These are phyloP conservation scores for Pelargonium australe DNA, from an alignment of 441 rosid species.

Conservation along the genomic window DNA sequence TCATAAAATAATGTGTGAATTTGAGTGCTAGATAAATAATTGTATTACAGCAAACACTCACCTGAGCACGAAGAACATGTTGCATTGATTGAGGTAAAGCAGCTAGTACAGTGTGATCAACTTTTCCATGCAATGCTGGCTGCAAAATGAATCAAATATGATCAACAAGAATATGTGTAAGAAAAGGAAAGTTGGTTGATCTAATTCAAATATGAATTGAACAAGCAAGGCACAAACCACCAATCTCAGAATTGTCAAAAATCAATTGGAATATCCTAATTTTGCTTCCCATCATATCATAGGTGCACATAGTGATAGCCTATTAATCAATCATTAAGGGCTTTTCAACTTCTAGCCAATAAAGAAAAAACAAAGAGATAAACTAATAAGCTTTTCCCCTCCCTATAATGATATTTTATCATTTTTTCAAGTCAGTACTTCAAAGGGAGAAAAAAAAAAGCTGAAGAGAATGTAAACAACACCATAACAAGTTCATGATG, in stretches of 20 bases:
- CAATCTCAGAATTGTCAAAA: not conserved
- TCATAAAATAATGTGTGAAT: not conserved
- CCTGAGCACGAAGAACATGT: not conserved
- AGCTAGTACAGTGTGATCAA: conserved; percentile 4
- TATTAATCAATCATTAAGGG: not conserved
- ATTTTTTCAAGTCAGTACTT: not conserved
- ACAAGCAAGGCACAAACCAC: not conserved
- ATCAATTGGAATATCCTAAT: not conserved
- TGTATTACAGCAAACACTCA: not conserved
- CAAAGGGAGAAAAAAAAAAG: not conserved
- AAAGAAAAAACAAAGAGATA: not conserved
- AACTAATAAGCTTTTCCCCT: not conserved
- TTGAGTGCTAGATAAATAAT: not conserved
- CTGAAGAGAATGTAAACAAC: not conserved
- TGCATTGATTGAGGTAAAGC: conserved; percentile 12
- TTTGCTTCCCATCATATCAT: not conserved
- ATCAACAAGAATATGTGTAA: not conserved
- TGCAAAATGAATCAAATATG: conserved; percentile 4
- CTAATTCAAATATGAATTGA: not conserved
- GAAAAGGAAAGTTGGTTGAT: conserved; percentile 4
- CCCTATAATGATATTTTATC: conserved; percentile 2
- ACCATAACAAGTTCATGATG: not conserved
- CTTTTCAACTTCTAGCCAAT: not conserved
- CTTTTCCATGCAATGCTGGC: conserved; percentile 7
- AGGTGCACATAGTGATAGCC: not conserved